phyloP scores from a whole-genome alignment of 1,139 yeast genomes.

The Kazachstania sp. region DNA sequence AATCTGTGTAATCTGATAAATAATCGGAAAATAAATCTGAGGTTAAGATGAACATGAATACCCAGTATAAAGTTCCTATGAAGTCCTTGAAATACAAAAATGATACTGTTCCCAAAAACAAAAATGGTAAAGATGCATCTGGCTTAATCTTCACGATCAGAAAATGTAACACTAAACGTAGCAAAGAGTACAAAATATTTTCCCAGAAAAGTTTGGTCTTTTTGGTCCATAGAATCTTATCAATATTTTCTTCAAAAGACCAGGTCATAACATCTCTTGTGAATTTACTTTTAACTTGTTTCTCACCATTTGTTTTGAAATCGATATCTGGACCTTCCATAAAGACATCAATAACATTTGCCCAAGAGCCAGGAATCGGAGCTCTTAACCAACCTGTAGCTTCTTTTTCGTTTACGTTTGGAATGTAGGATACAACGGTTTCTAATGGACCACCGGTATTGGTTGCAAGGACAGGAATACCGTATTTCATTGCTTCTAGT shows the following conservation, averaged over 20 bases:
- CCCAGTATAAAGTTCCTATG: constrained; percentile 10
- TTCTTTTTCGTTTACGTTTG: constrained; percentile 34
- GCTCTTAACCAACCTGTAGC: constrained; percentile 75
- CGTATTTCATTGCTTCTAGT: constrained; percentile 79
- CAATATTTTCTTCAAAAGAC: constrained; percentile 38
- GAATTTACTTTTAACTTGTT: constrained; percentile 45
- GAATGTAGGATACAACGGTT: constrained; percentile 45
- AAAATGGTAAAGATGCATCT: constrained; percentile 15
- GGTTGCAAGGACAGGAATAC: constrained; percentile 78
- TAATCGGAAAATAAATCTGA: not conserved
- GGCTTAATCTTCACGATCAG: constrained; percentile 14
- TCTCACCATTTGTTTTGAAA: constrained; percentile 37
- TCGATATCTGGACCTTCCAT: not conserved
- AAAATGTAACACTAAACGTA: constrained; percentile 13
- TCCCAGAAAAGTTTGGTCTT: constrained; percentile 16
- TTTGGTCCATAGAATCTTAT: constrained; percentile 20
- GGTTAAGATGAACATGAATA: constrained; percentile 5
- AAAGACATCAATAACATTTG: constrained; percentile 43
- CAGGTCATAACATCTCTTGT: constrained; percentile 56
- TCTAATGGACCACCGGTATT: constrained; percentile 92
- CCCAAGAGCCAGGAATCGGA: constrained; percentile 55
- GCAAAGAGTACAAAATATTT: constrained; percentile 10
- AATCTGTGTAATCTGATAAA: not conserved
- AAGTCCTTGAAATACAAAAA: constrained; percentile 9
- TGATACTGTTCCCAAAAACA: constrained; percentile 13